These are phyloP conservation scores for Salix suchowensis DNA, from an alignment of 345 rosid species.

Conservation along the genomic window DNA sequence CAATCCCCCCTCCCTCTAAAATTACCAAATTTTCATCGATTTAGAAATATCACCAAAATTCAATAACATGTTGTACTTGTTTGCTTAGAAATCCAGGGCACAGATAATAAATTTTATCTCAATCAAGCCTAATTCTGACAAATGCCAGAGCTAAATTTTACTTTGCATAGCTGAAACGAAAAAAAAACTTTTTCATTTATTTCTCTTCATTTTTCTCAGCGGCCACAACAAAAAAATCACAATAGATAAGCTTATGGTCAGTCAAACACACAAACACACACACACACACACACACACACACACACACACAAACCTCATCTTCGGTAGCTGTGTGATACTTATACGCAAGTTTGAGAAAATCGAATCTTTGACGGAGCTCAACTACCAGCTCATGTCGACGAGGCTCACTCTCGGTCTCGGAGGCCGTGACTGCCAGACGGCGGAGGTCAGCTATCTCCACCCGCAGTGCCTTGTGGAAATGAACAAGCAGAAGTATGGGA, in stretches of 20 bases:
- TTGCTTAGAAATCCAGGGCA: too few relatives aligned
- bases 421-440: slow-evolving; percentile 32
- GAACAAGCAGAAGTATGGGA: slow-evolving; percentile 59
- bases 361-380: slow-evolving; percentile 48
- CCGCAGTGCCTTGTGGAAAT: slow-evolving; percentile 65
- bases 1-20: too few relatives aligned
- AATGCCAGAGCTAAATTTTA: background rate
- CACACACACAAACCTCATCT: slow-evolving; percentile 57
- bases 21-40: too few relatives aligned
- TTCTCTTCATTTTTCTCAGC: slow-evolving; percentile 1
- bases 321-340: slow-evolving; percentile 65
- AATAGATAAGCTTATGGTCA: background rate
- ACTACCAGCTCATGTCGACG: slow-evolving; percentile 16
- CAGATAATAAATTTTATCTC: too few relatives aligned
- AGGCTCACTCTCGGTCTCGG: slow-evolving; percentile 20
- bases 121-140: too few relatives aligned
- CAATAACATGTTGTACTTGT: too few relatives aligned
- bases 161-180: too few relatives aligned
- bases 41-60: too few relatives aligned
- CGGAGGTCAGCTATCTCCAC: slow-evolving; percentile 54
- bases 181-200: background rate
- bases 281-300: background rate
- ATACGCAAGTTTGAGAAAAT: slow-evolving; percentile 59
- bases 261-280: background rate
- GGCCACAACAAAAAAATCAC: background rate